A percentile compares a stretch with the other conserved stretches of the same genome.
Conservation (phyloP, 805 yeast species). For the Isabelozyma heimii region DNA sequence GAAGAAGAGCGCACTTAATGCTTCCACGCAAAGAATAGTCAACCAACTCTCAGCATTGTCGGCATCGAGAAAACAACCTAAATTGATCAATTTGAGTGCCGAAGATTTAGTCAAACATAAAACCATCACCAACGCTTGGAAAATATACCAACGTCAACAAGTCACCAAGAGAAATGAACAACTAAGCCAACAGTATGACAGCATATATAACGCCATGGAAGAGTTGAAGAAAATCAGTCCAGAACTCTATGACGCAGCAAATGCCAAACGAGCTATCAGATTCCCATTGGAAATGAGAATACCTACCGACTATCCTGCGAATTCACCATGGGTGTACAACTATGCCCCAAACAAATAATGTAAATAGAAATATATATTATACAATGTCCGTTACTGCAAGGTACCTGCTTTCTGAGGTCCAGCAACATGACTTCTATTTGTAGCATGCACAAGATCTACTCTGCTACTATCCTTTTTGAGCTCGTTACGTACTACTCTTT, state of each 20-base stretch:
- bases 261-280: conserved; percentile 48
- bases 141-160: conserved; percentile 52
- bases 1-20: conserved; percentile 24
- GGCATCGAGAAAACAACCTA: conserved; percentile 87
- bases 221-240: conserved; percentile 55
- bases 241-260: conserved; percentile 61
- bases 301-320: conserved; percentile 89
- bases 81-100: conserved; percentile 63
- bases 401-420: not conserved
- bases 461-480: not conserved
- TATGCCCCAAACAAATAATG: conserved; percentile 9
- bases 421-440: not conserved
- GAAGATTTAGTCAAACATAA: conserved; percentile 87
- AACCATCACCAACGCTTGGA: conserved; percentile 83
- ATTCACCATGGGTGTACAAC: conserved; percentile 71
- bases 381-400: too few relatives aligned
- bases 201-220: conserved; percentile 70
- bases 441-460: not conserved
- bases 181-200: conserved; percentile 58
- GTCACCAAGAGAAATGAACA: conserved; percentile 38
- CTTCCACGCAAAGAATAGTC: conserved; percentile 42
- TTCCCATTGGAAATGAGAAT: conserved; percentile 83
- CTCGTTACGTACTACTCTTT: too few relatives aligned
- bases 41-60: conserved; percentile 76
- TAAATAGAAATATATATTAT: not conserved